These are phyloP conservation scores for Stachybotrys echinatus DNA, from an alignment of 2,329 filamentous ascomycete species.

Conservation along the genomic window DNA sequence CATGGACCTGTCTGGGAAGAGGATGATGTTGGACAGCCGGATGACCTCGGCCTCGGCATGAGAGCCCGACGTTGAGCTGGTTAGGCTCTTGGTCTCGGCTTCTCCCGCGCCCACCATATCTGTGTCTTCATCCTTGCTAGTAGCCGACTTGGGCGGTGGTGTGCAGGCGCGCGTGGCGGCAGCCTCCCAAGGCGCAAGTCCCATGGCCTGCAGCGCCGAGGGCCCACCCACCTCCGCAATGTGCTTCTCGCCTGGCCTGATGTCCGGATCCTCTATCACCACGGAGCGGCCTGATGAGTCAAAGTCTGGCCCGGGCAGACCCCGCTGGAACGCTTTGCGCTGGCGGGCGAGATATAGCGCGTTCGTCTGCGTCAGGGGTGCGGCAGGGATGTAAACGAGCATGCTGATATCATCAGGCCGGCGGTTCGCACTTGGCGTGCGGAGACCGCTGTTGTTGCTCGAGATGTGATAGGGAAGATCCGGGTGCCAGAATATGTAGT, in stretches of 20 bases:
- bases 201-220: conserved; percentile 52
- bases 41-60: conserved; percentile 47
- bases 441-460: conserved; percentile 26
- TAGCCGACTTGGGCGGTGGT: conserved; percentile 15
- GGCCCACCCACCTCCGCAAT: conserved; percentile 45
- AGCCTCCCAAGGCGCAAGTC: conserved; percentile 45
- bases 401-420: conserved; percentile 34
- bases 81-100: conserved; percentile 16
- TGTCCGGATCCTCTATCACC: conserved; percentile 45
- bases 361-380: conserved; percentile 52
- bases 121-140: conserved; percentile 16
- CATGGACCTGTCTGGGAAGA: conserved; percentile 46
- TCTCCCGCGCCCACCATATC: conserved; percentile 15
- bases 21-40: conserved; percentile 49
- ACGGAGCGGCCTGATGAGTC: conserved; percentile 44
- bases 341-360: conserved; percentile 52
- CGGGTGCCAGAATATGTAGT: conserved; percentile 56
- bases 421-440: conserved; percentile 16
- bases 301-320: conserved; percentile 50
- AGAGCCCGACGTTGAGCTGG: conserved; percentile 19
- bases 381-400: conserved; percentile 50
- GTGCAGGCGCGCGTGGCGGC: conserved; percentile 23
- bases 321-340: conserved; percentile 50
- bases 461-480: conserved; percentile 53
- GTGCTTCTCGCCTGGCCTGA: conserved; percentile 43